Evolutionary conservation across 2,329 filamentous ascomycete genomes (phyloP).

Genomic region (Onygenales sp.): DNA sequence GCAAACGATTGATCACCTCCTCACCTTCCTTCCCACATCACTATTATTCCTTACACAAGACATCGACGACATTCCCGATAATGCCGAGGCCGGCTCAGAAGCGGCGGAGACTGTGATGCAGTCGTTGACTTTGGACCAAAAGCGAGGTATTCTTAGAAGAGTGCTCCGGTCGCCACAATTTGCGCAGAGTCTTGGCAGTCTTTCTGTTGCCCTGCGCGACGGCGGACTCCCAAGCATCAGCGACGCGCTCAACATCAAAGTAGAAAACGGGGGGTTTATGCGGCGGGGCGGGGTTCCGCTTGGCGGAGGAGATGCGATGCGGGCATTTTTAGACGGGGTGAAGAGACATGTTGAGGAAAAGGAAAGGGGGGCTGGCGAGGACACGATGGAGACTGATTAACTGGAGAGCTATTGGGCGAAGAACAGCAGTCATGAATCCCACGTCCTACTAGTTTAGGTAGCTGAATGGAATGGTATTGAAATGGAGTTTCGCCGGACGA

Average conservation of each 20-base stretch:
- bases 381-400: conserved; percentile 36
- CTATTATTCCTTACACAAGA: conserved; percentile 69
- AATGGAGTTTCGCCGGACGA: no score
- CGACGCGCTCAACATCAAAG: conserved; percentile 69
- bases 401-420: background rate
- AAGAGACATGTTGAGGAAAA: conserved; percentile 63
- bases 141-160: conserved; percentile 68
- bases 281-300: conserved; percentile 70
- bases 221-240: conserved; percentile 84
- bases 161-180: conserved; percentile 88
- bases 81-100: conserved; percentile 58
- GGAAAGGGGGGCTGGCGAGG: conserved; percentile 17
- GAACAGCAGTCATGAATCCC: no score
- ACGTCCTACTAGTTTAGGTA: no score
- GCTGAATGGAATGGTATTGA: no score
- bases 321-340: conserved; percentile 84
- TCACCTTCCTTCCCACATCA: conserved; percentile 67
- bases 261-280: conserved; percentile 78
- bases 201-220: conserved; percentile 81
- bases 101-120: conserved; percentile 64
- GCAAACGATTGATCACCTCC: conserved; percentile 61
- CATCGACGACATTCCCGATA: conserved; percentile 43
- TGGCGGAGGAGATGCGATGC: conserved; percentile 78
- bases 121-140: conserved; percentile 63
- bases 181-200: conserved; percentile 69